Conservation (phyloP, 768 basidiomycete genomes). For the Coprinellus aureogranulatus region DNA sequence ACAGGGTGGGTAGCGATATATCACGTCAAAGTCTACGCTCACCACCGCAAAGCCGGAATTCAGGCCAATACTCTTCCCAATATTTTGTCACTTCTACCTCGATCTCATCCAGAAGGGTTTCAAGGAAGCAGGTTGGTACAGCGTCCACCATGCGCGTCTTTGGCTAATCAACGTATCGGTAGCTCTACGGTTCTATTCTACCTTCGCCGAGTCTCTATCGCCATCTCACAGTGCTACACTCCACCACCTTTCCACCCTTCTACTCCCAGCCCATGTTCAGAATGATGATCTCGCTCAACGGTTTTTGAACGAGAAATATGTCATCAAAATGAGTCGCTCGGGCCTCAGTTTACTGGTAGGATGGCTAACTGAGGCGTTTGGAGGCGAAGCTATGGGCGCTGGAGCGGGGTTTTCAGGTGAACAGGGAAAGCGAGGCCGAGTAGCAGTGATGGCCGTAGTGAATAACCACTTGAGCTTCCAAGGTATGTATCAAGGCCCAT, state of each 20-base stretch:
- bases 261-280: slow-evolving; percentile 80
- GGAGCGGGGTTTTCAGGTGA: slow-evolving; percentile 80
- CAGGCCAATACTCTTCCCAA: slow-evolving; percentile 88
- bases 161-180: slow-evolving; percentile 9
- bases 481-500: slow-evolving; percentile 47
- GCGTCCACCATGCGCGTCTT: slow-evolving; percentile 3
- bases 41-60: slow-evolving; percentile 77
- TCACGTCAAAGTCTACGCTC: not conserved
- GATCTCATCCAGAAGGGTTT: slow-evolving; percentile 90
- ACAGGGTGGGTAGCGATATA: slow-evolving; percentile 53
- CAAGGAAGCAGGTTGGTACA: slow-evolving; percentile 76
- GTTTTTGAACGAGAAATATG: slow-evolving; percentile 88
- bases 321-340: slow-evolving; percentile 84
- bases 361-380: slow-evolving; percentile 92
- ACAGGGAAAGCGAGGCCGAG: slow-evolving; percentile 79
- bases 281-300: slow-evolving; percentile 80
- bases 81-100: slow-evolving; percentile 96
- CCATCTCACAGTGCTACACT: slow-evolving; percentile 66
- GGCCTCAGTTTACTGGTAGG: slow-evolving; percentile 90
- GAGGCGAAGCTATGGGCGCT: slow-evolving; percentile 79
- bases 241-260: slow-evolving; percentile 75
- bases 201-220: slow-evolving; percentile 67
- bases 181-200: slow-evolving; percentile 75
- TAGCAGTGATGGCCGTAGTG: slow-evolving; percentile 89
- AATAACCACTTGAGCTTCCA: slow-evolving; percentile 92